Percentiles rank a stretch among this genome's conserved stretches.
Evolutionary conservation across 1,139 yeast species (phyloP).

Genomic region (Spathaspora sp.): DNA sequence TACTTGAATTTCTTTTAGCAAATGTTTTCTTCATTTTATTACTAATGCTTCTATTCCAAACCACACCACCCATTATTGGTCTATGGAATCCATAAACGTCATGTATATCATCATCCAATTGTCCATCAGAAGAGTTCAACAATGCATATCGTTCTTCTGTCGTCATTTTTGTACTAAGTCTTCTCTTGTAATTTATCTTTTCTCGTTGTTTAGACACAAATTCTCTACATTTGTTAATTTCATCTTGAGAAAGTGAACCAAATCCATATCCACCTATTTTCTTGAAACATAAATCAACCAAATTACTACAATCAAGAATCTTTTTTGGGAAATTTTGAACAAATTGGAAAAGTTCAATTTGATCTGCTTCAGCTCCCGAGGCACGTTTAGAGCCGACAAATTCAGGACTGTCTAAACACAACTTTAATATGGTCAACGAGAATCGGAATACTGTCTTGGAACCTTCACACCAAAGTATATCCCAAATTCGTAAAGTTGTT

Average conservation of each 20-base stretch:
- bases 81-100: conserved; percentile 51
- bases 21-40: conserved; percentile 49
- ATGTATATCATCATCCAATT: conserved; percentile 34
- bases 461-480: conserved; percentile 88
- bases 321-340: conserved; percentile 81
- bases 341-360: conserved; percentile 83
- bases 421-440: conserved; percentile 77
- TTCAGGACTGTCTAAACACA: conserved; percentile 64
- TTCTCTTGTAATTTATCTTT: conserved; percentile 41
- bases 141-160: conserved; percentile 42
- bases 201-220: conserved; percentile 68
- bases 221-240: conserved; percentile 70
- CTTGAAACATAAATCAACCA: conserved; percentile 75
- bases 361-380: conserved; percentile 48
- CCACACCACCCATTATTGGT: conserved; percentile 54
- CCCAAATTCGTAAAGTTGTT: conserved; percentile 89
- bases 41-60: conserved; percentile 57
- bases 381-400: conserved; percentile 24
- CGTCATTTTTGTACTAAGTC: conserved; percentile 35
- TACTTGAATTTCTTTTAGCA: conserved; percentile 19
- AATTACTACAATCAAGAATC: conserved; percentile 64
- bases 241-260: conserved; percentile 78
- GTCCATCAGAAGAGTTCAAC: conserved; percentile 12
- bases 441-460: conserved; percentile 83
- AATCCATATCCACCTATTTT: conserved; percentile 66